A percentile compares a stretch with the other conserved stretches of the same genome.
These are phyloP conservation scores for Calonectria fujianensis DNA, from an alignment of 2,329 filamentous ascomycete species.

Conservation along the genomic window DNA sequence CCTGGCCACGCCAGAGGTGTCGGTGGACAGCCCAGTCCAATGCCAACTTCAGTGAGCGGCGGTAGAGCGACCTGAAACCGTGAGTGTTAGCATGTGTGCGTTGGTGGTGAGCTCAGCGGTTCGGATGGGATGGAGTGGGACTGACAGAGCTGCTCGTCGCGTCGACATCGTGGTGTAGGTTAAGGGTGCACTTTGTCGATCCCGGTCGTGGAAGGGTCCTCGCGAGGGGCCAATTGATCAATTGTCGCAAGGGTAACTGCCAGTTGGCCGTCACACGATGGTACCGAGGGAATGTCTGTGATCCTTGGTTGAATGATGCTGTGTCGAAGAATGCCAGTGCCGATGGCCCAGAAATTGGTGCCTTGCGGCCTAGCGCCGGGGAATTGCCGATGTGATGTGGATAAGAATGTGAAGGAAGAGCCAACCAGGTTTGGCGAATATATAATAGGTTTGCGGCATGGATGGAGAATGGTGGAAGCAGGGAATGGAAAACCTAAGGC, in stretches of 20 bases:
- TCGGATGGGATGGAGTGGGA: constrained; percentile 43
- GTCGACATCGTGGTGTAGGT: constrained; percentile 54
- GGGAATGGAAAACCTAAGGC: not conserved
- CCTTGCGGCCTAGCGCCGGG: constrained; percentile 50
- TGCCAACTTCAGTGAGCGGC: constrained; percentile 92
- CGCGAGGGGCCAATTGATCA: constrained; percentile 47
- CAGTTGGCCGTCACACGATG: constrained; percentile 43
- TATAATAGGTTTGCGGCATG: not conserved
- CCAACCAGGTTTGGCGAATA: not conserved
- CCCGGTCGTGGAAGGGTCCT: constrained; percentile 46
- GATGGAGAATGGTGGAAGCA: not conserved
- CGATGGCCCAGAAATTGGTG: constrained; percentile 45
- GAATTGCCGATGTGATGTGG: constrained; percentile 43
- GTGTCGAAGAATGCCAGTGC: constrained; percentile 45
- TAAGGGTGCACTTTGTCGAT: constrained; percentile 39
- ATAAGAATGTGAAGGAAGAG: not conserved
- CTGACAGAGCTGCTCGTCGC: constrained; percentile 72
- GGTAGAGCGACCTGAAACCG: constrained; percentile 82
- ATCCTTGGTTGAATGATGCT: constrained; percentile 40
- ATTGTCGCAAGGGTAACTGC: constrained; percentile 41
- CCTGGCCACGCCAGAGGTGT: constrained; percentile 95
- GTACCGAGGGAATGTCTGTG: constrained; percentile 38
- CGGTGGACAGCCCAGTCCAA: constrained; percentile 97
- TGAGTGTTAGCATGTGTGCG: constrained; percentile 42
- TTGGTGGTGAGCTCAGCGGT: constrained; percentile 37